These are phyloP conservation scores for Eutrema japonicum DNA, from an alignment of 345 rosid species.

Conservation along the genomic window DNA sequence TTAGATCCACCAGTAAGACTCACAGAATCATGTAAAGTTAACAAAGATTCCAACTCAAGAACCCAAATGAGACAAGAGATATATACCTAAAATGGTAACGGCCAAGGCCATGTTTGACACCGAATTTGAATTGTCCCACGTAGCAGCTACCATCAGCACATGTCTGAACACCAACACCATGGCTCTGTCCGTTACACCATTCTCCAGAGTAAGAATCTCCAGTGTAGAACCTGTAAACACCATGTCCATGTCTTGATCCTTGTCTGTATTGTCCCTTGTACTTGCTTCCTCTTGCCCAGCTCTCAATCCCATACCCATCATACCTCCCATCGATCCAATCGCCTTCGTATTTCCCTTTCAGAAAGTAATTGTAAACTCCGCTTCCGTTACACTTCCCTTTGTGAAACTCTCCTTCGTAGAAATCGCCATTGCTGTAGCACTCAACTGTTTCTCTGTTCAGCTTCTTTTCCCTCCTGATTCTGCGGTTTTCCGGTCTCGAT, in stretches of 20 bases:
- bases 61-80: background rate
- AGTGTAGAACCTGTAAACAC: slow-evolving; percentile 71
- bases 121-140: slow-evolving; percentile 38
- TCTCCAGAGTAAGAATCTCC: slow-evolving; percentile 61
- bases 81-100: slow-evolving; percentile 68
- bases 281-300: slow-evolving; percentile 86
- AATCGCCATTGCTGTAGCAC: slow-evolving; percentile 82
- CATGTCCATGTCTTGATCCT: slow-evolving; percentile 76
- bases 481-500: slow-evolving; percentile 28
- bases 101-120: slow-evolving; percentile 73
- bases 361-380: slow-evolving; percentile 75
- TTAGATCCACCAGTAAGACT: background rate
- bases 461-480: slow-evolving; percentile 31
- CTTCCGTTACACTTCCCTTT: slow-evolving; percentile 76
- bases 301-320: slow-evolving; percentile 82
- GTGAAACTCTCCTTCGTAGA: slow-evolving; percentile 83
- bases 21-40: background rate
- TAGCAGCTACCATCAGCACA: slow-evolving; percentile 38
- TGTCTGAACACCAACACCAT: slow-evolving; percentile 33
- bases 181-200: slow-evolving; percentile 36
- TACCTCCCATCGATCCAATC: slow-evolving; percentile 85
- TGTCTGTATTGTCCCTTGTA: slow-evolving; percentile 75
- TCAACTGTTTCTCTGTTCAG: slow-evolving; percentile 73
- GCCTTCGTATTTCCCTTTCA: slow-evolving; percentile 78
- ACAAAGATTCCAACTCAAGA: slow-evolving; percentile 2